Conservation (phyloP, 768 basidiomycete species). For the Mycena kentingensis region DNA sequence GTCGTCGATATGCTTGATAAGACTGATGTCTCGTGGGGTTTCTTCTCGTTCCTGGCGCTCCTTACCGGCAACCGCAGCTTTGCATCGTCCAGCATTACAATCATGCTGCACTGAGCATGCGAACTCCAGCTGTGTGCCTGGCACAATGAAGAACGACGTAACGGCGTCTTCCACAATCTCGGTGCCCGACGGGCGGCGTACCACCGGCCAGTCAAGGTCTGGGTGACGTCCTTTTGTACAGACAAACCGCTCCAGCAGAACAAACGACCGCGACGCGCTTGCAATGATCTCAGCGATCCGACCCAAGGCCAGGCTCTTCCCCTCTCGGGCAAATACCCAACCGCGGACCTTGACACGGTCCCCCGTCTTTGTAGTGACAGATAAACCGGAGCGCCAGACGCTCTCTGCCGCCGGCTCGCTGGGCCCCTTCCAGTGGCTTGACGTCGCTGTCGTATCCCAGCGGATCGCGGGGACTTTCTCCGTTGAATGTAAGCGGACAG, state of each 20-base stretch:
- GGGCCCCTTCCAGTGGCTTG: neutral
- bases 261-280: neutral
- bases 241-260: neutral
- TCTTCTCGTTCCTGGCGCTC: constrained; percentile 17
- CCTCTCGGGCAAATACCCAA: neutral
- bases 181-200: neutral
- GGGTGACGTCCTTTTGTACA: neutral
- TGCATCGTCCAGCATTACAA: constrained; percentile 13
- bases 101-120: constrained; percentile 22
- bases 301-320: neutral
- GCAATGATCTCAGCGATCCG: neutral
- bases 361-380: neutral
- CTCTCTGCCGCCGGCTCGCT: neutral
- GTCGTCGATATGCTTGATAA: constrained; percentile 14
- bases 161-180: neutral
- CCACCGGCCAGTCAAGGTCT: neutral
- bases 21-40: neutral
- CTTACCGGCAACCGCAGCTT: neutral
- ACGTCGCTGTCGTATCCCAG: neutral
- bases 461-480: neutral
- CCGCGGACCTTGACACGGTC: neutral
- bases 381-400: neutral
- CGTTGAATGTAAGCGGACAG: neutral
- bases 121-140: constrained; percentile 1
- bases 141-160: neutral